Conservation (phyloP, 2,329 filamentous ascomycete species). For the Aciculosporium take region DNA sequence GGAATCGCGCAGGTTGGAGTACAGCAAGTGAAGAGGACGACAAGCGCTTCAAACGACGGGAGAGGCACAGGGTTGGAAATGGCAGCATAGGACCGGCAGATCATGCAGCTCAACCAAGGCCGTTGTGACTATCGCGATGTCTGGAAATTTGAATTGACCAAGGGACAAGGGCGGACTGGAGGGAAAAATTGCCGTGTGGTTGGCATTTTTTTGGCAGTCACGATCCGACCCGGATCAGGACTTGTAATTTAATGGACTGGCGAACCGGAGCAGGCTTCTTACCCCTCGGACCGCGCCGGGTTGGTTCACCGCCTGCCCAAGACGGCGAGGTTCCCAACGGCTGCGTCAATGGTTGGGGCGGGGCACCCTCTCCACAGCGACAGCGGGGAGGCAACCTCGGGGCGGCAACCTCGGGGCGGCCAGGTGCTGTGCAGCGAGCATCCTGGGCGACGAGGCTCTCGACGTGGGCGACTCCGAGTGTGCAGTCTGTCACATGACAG, state of each 20-base stretch:
- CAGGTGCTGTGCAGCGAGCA: no score
- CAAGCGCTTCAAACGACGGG: not conserved
- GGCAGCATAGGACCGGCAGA: slow-evolving; percentile 3
- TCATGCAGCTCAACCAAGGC: not conserved
- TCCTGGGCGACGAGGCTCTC: no score
- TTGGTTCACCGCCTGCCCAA: slow-evolving; percentile 12
- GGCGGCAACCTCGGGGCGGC: no score
- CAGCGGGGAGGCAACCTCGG: no score
- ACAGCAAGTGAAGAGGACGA: not conserved
- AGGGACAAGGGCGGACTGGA: no score
- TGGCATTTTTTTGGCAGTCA: not conserved
- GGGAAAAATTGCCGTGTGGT: not conserved
- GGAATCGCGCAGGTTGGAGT: slow-evolving; percentile 1
- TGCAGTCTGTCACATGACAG: no score
- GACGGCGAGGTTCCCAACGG: slow-evolving; percentile 9
- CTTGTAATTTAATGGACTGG: no score
- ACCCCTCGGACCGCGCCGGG: not conserved
- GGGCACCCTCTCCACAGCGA: no score
- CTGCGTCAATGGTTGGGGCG: slow-evolving; percentile 2
- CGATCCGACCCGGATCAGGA: no score
- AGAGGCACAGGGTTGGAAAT: not conserved
- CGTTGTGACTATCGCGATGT: slow-evolving; percentile 1
- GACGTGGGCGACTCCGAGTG: no score
- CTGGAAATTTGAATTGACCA: not conserved
- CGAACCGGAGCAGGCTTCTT: not conserved